Conservation (phyloP, 2,329 filamentous ascomycete species). For the Calonectria pteridis region DNA sequence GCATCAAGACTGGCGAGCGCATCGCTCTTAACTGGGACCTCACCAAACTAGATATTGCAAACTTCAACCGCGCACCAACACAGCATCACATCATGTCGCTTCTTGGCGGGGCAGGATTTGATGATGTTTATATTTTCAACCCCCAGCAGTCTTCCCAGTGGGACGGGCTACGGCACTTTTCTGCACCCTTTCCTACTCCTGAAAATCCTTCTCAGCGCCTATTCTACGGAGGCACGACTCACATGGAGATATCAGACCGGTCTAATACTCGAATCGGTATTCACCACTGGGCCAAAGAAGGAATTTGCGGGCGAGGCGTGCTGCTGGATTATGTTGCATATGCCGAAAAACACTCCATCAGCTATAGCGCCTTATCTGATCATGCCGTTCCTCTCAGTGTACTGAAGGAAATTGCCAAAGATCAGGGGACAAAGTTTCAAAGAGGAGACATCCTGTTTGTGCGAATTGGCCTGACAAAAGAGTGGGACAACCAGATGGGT, state of each 20-base stretch:
- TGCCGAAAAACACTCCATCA: constrained; percentile 14
- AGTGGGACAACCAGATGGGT: constrained; percentile 46
- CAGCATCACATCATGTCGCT: constrained; percentile 63
- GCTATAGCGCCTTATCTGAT: constrained; percentile 15
- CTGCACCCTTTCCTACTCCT: constrained; percentile 53
- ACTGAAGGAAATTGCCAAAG: constrained; percentile 10
- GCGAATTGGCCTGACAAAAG: constrained; percentile 43
- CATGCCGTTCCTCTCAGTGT: constrained; percentile 15
- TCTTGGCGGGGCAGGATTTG: constrained; percentile 60
- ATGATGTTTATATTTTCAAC: constrained; percentile 64
- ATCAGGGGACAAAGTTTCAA: constrained; percentile 10
- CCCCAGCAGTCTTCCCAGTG: constrained; percentile 65
- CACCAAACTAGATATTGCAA: constrained; percentile 66
- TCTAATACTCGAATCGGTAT: constrained; percentile 59
- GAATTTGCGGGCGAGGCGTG: constrained; percentile 24
- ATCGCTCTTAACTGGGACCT: constrained; percentile 68
- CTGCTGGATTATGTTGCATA: constrained; percentile 24
- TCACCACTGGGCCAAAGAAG: constrained; percentile 58
- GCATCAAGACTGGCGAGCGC: constrained; percentile 64
- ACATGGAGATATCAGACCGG: constrained; percentile 58
- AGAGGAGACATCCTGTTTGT: constrained; percentile 25
- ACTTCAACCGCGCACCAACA: constrained; percentile 64
- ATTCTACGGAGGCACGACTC: constrained; percentile 63
- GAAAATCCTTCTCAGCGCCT: constrained; percentile 50
- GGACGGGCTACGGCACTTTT: constrained; percentile 65